Evolutionary conservation across 2,329 filamentous ascomycete species (phyloP).

Genomic region (Botrytis paeoniae): DNA sequence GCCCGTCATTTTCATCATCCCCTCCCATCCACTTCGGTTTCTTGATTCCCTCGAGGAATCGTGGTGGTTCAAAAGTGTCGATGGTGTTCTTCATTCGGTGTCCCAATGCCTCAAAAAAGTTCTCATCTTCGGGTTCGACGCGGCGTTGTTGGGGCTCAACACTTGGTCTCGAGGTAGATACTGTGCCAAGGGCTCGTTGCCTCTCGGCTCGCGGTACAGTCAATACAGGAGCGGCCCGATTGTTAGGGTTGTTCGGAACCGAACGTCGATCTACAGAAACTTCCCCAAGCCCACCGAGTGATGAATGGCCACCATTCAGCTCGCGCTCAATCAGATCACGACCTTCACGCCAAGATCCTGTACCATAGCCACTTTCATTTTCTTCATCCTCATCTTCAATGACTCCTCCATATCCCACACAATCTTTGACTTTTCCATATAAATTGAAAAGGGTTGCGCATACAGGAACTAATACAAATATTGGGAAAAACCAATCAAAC

Average conservation of each 20-base stretch:
- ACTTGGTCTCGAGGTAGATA: constrained; percentile 33
- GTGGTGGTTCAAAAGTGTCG: constrained; percentile 75
- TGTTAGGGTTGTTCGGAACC: constrained; percentile 34
- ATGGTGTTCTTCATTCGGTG: constrained; percentile 90
- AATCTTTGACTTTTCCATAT: constrained; percentile 75
- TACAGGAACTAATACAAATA: constrained; percentile 82
- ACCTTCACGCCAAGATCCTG: constrained; percentile 87
- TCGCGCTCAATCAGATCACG: constrained; percentile 87
- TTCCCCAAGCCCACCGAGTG: constrained; percentile 45
- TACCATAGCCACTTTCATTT: constrained; percentile 63
- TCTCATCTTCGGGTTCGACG: constrained; percentile 65
- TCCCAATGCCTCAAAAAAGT: constrained; percentile 78
- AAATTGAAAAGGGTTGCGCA: constrained; percentile 83
- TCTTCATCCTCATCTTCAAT: constrained; percentile 72
- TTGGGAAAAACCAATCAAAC: constrained; percentile 86
- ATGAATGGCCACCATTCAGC: constrained; percentile 63
- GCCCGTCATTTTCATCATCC: constrained; percentile 43
- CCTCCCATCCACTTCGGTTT: constrained; percentile 79
- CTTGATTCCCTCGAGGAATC: constrained; percentile 75
- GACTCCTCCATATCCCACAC: constrained; percentile 71
- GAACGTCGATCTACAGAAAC: constrained; percentile 23
- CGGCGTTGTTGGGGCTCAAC: constrained; percentile 34
- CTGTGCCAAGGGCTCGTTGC: constrained; percentile 35
- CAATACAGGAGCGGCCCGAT: constrained; percentile 29
- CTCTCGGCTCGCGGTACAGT: constrained; percentile 35